phyloP scores from a whole-genome alignment of 1,284 basidiomycete genomes.

The Thecaphora frezii region DNA sequence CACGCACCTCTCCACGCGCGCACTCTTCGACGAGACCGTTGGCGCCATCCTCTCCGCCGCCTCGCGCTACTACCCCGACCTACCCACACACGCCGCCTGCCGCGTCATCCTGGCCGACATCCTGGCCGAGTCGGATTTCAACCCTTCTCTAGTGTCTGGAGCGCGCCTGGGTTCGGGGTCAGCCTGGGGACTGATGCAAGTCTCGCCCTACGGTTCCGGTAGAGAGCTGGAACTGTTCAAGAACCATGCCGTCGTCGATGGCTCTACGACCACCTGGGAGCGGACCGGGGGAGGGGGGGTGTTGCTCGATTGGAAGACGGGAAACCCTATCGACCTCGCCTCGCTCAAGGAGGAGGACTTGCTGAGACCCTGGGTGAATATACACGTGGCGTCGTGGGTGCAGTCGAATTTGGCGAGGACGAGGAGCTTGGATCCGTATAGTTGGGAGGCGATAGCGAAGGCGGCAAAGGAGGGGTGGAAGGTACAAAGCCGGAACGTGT shows the following conservation, averaged over 20 bases:
- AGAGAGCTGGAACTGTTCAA: constrained; percentile 44
- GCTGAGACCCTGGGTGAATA: constrained; percentile 54
- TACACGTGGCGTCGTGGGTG: constrained; percentile 54
- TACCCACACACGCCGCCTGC: constrained; percentile 38
- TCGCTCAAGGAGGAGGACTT: constrained; percentile 39
- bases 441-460: constrained; percentile 31
- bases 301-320: constrained; percentile 45
- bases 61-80: constrained; percentile 53
- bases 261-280: constrained; percentile 43
- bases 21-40: constrained; percentile 46
- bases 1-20: constrained; percentile 24
- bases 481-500: too few relatives aligned
- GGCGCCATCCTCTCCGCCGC: constrained; percentile 51
- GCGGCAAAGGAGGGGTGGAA: background rate
- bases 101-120: constrained; percentile 54
- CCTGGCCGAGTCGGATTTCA: constrained; percentile 54
- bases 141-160: constrained; percentile 19
- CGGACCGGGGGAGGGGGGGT: constrained; percentile 19
- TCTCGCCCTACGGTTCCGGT: constrained; percentile 37
- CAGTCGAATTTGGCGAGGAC: constrained; percentile 51
- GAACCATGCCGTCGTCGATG: constrained; percentile 23
- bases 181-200: constrained; percentile 51
- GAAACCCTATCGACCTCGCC: constrained; percentile 22
- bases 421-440: constrained; percentile 43
- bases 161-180: constrained; percentile 49